Conservation (phyloP, 768 basidiomycete genomes). For the Tulasnella sp. region DNA sequence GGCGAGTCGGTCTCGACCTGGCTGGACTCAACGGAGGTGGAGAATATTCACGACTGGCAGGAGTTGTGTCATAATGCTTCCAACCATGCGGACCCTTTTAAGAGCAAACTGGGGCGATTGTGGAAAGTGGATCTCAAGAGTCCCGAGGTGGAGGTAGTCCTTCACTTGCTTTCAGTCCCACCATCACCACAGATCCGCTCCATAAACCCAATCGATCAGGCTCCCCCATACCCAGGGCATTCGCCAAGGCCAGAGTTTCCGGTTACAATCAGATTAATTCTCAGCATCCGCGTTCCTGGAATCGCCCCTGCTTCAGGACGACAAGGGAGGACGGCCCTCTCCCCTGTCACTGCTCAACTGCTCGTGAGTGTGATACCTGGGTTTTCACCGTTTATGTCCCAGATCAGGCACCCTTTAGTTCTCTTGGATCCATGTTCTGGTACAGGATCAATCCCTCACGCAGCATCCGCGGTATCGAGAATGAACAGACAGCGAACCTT, state of each 20-base stretch:
- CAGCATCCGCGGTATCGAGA: not conserved
- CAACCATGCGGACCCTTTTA: not conserved
- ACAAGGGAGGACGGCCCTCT: constrained; percentile 18
- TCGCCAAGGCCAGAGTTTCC: constrained; percentile 13
- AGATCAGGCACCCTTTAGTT: not conserved
- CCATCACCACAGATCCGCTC: not conserved
- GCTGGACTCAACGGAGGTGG: constrained; percentile 13
- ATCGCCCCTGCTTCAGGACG: not conserved
- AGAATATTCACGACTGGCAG: constrained; percentile 6
- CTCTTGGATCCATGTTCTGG: constrained; percentile 20
- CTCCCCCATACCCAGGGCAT: not conserved
- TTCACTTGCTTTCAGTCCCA: constrained; percentile 12
- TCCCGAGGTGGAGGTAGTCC: constrained; percentile 18
- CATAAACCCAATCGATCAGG: not conserved
- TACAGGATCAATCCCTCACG: constrained; percentile 14
- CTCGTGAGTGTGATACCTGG: not conserved
- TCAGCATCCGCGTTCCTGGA: not conserved
- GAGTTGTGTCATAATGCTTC: not conserved
- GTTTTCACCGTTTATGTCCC: constrained; percentile 9
- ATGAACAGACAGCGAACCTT: not conserved
- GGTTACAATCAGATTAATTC: constrained; percentile 8
- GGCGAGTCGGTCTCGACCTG: constrained; percentile 18
- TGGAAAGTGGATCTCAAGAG: constrained; percentile 23
- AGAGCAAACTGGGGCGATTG: constrained; percentile 6
- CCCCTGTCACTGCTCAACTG: constrained; percentile 16